These are phyloP conservation scores for Croton laevigatus DNA, from an alignment of 441 rosid genomes.

Conservation along the genomic window DNA sequence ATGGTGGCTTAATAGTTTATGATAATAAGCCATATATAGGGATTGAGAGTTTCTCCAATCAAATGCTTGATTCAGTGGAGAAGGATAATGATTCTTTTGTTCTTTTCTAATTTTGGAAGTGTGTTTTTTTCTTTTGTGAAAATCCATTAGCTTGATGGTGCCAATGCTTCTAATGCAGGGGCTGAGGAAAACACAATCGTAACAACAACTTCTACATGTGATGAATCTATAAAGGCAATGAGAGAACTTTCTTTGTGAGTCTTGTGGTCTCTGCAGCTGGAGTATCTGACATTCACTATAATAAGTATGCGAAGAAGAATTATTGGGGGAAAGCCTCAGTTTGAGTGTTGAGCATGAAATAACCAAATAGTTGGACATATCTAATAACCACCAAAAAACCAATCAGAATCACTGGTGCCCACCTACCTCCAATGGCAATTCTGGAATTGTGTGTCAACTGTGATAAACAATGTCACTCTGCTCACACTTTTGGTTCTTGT, in stretches of 20 bases:
- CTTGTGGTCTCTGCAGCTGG: constrained; percentile 16
- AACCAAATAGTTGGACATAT: no score
- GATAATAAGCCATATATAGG: background rate
- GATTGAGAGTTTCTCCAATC: background rate
- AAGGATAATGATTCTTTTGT: background rate
- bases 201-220: background rate
- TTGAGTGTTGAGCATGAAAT: constrained; percentile 19
- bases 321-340: constrained; percentile 17
- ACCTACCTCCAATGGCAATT: no score
- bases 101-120: background rate
- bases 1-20: background rate
- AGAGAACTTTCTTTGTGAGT: constrained; percentile 5
- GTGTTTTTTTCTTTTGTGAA: background rate
- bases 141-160: constrained; percentile 10
- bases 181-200: constrained; percentile 18
- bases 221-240: constrained; percentile 13
- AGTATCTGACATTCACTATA: constrained; percentile 17
- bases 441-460: no score
- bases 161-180: constrained; percentile 31
- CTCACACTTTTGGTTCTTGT: no score
- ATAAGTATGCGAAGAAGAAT: constrained; percentile 20
- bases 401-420: no score
- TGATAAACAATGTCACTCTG: no score
- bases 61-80: constrained; percentile 5
- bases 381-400: no score